A percentile compares a stretch with the other conserved stretches of the same genome.
Conservation (phyloP, 768 basidiomycete species). For the Termitomyces bulborhizus region DNA sequence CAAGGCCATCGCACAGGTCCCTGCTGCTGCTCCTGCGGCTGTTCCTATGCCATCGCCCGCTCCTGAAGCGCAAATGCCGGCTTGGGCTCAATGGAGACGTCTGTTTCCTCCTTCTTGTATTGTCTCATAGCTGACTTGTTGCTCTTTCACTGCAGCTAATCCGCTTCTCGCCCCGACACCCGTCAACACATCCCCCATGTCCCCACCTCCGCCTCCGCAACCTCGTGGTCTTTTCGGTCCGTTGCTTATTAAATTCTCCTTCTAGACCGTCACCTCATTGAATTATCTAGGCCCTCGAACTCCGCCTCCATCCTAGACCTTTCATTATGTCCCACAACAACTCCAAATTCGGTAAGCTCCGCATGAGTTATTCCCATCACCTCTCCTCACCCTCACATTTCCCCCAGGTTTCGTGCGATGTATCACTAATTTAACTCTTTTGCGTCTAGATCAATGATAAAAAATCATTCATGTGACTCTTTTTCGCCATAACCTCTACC, state of each 20-base stretch:
- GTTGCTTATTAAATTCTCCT: background rate
- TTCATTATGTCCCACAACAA: too few relatives aligned
- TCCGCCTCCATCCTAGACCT: background rate
- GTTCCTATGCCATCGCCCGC: conserved; percentile 28
- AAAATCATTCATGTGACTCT: too few relatives aligned
- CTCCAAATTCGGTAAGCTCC: too few relatives aligned
- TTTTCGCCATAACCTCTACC: too few relatives aligned
- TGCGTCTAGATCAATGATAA: too few relatives aligned
- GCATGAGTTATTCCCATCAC: too few relatives aligned
- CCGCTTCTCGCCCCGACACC: conserved; percentile 11
- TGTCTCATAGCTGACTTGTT: too few relatives aligned
- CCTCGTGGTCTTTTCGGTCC: conserved; percentile 5
- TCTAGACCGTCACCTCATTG: background rate
- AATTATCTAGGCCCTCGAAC: background rate
- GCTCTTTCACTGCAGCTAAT: conserved; percentile 2
- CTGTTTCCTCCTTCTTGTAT: background rate
- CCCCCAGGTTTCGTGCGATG: too few relatives aligned
- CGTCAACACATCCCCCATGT: conserved; percentile 2
- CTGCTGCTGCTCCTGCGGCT: background rate
- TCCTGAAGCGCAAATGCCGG: conserved; percentile 47
- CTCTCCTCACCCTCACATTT: too few relatives aligned
- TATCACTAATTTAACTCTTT: too few relatives aligned
- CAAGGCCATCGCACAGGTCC: background rate
- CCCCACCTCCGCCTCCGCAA: conserved; percentile 1
- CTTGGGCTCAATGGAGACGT: conserved; percentile 56